These are phyloP conservation scores for Myriangium duriaei DNA, from an alignment of 2,329 filamentous ascomycete genomes.

Conservation along the genomic window DNA sequence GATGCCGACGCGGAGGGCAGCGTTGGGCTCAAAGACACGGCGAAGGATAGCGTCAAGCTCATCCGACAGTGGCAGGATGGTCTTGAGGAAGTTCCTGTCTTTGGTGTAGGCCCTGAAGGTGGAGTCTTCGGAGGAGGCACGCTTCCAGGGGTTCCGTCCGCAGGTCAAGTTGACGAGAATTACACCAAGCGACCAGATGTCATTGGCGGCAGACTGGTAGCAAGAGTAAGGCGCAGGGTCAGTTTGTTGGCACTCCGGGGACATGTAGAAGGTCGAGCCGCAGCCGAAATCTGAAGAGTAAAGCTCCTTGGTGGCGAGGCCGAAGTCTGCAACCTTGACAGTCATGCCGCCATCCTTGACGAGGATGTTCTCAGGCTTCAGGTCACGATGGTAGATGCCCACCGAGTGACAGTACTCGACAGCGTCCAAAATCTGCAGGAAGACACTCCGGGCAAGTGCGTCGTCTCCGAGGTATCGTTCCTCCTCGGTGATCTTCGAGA, in stretches of 20 bases:
- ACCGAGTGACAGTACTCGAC: slow-evolving; percentile 87
- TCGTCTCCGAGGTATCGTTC: slow-evolving; percentile 91
- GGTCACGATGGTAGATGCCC: slow-evolving; percentile 91
- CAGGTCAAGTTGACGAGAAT: slow-evolving; percentile 96
- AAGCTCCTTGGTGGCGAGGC: slow-evolving; percentile 73
- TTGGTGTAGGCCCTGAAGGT: slow-evolving; percentile 86
- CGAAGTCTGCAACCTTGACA: slow-evolving; percentile 95
- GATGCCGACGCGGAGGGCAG: slow-evolving; percentile 69
- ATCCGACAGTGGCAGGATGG: slow-evolving; percentile 80
- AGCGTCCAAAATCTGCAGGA: slow-evolving; percentile 92
- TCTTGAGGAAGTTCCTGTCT: slow-evolving; percentile 76
- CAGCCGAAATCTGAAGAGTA: slow-evolving; percentile 91
- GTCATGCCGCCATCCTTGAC: slow-evolving; percentile 80
- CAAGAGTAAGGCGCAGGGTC: slow-evolving; percentile 56
- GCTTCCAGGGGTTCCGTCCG: slow-evolving; percentile 97
- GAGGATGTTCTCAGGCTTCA: slow-evolving; percentile 97
- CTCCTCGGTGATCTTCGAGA: slow-evolving; percentile 92
- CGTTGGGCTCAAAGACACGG: slow-evolving; percentile 78
- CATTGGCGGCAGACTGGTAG: slow-evolving; percentile 88
- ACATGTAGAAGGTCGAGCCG: slow-evolving; percentile 99
- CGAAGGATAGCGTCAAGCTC: slow-evolving; percentile 81
- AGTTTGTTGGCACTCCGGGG: slow-evolving; percentile 90
- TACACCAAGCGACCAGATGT: slow-evolving; percentile 96
- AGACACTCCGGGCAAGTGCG: slow-evolving; percentile 70
- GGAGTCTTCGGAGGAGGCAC: slow-evolving; percentile 82